These are phyloP conservation scores for Asterochloris erici DNA, from an alignment of 139 green algal genomes.

Conservation along the genomic window DNA sequence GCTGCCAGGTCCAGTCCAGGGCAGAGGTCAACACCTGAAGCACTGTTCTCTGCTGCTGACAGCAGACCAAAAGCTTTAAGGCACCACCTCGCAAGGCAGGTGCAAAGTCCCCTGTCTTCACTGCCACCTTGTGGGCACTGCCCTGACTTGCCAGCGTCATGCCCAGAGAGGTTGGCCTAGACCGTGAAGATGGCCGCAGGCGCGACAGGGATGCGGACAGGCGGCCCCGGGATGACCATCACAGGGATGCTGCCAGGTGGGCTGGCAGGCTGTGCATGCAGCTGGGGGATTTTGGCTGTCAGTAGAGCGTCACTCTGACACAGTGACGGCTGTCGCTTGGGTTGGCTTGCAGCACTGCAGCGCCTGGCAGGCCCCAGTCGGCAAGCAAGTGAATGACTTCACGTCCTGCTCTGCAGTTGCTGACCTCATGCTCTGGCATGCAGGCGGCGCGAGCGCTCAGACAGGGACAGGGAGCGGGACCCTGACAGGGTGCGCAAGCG, in stretches of 20 bases:
- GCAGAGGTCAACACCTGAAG: conserved; percentile 13
- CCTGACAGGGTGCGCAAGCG: no score
- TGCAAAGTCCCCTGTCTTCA: conserved; percentile 14
- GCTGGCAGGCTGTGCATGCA: conserved; percentile 1
- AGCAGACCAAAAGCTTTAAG: background rate
- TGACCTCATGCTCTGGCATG: background rate
- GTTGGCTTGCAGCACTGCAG: background rate
- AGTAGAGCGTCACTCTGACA: background rate
- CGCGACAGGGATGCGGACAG: conserved; percentile 9
- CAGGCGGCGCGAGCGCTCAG: background rate
- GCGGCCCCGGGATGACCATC: conserved; percentile 2
- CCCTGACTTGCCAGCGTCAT: conserved; percentile 8
- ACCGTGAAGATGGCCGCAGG: conserved; percentile 13
- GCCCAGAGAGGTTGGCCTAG: background rate
- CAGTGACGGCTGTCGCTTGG: no score
- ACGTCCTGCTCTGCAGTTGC: conserved; percentile 18
- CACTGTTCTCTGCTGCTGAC: conserved; percentile 4
- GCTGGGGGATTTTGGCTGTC: background rate
- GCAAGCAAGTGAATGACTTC: background rate
- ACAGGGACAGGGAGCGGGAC: background rate
- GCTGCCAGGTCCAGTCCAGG: conserved; percentile 4
- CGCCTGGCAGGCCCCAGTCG: background rate
- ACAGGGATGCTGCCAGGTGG: background rate
- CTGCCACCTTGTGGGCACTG: background rate
- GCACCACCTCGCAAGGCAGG: background rate